These are phyloP conservation scores for Ophiobolus disseminans DNA, from an alignment of 2,329 filamentous ascomycete genomes.

Conservation along the genomic window DNA sequence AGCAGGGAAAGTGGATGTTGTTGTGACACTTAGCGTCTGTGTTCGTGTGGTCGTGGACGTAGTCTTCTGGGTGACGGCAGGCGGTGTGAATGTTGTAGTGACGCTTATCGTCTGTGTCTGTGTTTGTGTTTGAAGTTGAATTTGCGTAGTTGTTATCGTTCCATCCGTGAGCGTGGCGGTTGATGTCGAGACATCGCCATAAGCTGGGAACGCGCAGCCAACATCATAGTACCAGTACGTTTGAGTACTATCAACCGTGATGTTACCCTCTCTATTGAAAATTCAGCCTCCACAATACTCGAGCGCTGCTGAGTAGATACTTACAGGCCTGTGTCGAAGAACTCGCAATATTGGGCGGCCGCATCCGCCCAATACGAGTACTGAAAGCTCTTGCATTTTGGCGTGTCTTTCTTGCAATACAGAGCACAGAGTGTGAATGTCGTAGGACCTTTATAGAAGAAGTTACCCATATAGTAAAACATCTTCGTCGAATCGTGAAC, in stretches of 20 bases:
- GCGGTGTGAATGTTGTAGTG: not conserved
- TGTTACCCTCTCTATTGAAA: conserved; percentile 14
- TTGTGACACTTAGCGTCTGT: not conserved
- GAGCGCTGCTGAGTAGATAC: too few species aligned
- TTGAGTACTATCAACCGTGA: conserved; percentile 15
- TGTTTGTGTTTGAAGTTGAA: not conserved
- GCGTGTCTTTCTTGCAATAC: conserved; percentile 24
- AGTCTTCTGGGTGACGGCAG: not conserved
- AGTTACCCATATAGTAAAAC: conserved; percentile 31
- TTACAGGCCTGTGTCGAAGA: conserved; percentile 24
- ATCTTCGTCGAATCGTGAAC: conserved; percentile 13
- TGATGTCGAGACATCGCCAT: conserved; percentile 1
- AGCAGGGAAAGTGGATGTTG: not conserved
- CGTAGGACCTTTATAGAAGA: conserved; percentile 27
- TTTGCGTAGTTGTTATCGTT: not conserved
- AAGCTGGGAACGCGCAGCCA: conserved; percentile 20
- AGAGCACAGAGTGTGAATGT: conserved; percentile 27
- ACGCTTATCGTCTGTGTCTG: not conserved
- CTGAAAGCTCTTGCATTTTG: conserved; percentile 23
- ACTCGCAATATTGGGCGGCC: conserved; percentile 32
- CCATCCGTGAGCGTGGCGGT: not conserved
- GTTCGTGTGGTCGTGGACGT: conserved; percentile 1
- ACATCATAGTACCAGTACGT: conserved; percentile 31
- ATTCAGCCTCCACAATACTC: too few species aligned
- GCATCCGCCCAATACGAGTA: conserved; percentile 27